Evolutionary conservation across 495 filamentous ascomycete genomes (phyloP).

Genomic region (Hypoxylon intermedium): DNA sequence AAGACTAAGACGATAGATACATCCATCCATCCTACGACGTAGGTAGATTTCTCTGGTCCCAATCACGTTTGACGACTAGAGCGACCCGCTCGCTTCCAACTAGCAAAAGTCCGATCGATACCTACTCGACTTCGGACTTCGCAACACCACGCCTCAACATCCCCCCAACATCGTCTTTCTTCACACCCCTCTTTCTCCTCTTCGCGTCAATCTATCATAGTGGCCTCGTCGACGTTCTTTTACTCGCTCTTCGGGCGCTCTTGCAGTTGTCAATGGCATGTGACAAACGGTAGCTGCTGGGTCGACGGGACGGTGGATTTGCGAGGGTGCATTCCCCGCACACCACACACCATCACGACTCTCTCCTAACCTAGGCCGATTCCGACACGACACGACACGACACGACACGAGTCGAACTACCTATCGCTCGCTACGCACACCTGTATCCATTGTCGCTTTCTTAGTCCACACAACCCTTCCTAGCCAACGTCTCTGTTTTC

Average conservation of each 20-base stretch:
- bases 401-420: slow-evolving; percentile 7
- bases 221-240: slow-evolving; percentile 16
- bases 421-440: slow-evolving; percentile 6
- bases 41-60: slow-evolving; percentile 19
- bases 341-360: slow-evolving; percentile 48
- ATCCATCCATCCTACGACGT: neutral
- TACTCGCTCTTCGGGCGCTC: slow-evolving; percentile 24
- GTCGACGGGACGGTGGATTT: slow-evolving; percentile 57
- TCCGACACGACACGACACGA: slow-evolving; percentile 8
- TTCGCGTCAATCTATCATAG: neutral
- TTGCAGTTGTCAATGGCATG: slow-evolving; percentile 55
- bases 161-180: slow-evolving; percentile 15
- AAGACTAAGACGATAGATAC: slow-evolving; percentile 16
- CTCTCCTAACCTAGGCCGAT: slow-evolving; percentile 3
- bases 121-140: slow-evolving; percentile 35
- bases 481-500: slow-evolving; percentile 16
- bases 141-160: slow-evolving; percentile 12
- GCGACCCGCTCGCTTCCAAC: slow-evolving; percentile 30
- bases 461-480: slow-evolving; percentile 12
- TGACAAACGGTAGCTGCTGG: slow-evolving; percentile 53
- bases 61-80: slow-evolving; percentile 37
- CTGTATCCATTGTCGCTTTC: slow-evolving; percentile 24
- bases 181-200: slow-evolving; percentile 6
- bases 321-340: slow-evolving; percentile 63
- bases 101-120: slow-evolving; percentile 37